A percentile compares a stretch with the other conserved stretches of the same genome.
phyloP scores from a whole-genome alignment of 176 grass and related monocot genomes.

The Poa pratensis region DNA sequence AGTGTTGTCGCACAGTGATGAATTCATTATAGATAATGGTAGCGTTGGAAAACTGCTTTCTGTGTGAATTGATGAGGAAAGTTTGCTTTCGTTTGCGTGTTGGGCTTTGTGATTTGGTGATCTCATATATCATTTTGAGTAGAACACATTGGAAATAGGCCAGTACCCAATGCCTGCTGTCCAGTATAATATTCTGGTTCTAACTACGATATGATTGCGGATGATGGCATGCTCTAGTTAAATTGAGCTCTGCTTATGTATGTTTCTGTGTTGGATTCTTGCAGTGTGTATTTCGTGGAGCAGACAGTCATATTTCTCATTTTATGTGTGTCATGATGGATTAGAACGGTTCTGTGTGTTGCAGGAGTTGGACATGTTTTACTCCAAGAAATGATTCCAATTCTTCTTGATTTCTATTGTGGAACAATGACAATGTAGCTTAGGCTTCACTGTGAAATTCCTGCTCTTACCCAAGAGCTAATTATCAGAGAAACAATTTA shows the following conservation, averaged over 20 bases:
- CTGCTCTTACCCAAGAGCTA: neutral
- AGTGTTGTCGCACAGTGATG: neutral
- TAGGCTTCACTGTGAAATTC: neutral
- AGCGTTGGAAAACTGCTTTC: neutral
- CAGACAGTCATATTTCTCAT: neutral
- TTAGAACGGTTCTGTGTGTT: neutral
- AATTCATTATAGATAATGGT: neutral
- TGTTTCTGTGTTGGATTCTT: conserved; percentile 6
- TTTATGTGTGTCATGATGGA: neutral
- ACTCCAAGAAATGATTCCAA: neutral
- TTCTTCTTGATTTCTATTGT: conserved; percentile 16
- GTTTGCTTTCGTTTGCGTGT: neutral
- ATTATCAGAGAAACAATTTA: neutral
- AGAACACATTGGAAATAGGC: neutral
- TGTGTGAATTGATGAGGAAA: neutral
- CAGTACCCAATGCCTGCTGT: neutral
- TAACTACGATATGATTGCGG: neutral
- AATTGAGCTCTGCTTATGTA: neutral
- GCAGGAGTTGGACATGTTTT: neutral
- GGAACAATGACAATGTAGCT: neutral
- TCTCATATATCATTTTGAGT: neutral
- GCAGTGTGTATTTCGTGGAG: neutral
- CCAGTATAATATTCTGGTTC: neutral
- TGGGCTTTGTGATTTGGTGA: neutral
- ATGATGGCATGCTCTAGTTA: neutral